A percentile compares a stretch with the other conserved stretches of the same genome.
Evolutionary conservation across 208 protist genomes (phyloP).

Genomic region (Crithidia fasciculata): DNA sequence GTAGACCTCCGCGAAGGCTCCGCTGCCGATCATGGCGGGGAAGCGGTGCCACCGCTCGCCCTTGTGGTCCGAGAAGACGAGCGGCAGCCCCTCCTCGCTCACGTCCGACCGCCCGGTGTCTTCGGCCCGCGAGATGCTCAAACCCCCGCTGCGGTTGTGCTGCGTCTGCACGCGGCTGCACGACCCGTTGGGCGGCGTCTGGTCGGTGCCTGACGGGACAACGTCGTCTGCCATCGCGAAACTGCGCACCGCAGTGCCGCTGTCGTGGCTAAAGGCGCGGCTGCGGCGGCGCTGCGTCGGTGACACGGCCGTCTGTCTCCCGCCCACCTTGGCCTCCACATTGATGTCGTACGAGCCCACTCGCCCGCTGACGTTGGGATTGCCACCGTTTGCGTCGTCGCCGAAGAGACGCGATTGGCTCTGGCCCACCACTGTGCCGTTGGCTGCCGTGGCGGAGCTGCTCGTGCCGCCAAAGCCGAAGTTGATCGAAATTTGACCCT

Average conservation of each 20-base stretch:
- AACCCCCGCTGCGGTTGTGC: background rate
- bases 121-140: constrained; percentile 1
- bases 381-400: background rate
- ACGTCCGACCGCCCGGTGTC: constrained; percentile 1
- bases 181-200: background rate
- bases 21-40: constrained; percentile 46
- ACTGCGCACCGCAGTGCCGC: background rate
- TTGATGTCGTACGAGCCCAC: too few species aligned
- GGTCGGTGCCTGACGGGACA: background rate
- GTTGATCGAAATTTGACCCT: constrained; percentile 11
- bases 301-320: too few species aligned
- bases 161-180: background rate
- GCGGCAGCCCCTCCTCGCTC: constrained; percentile 50
- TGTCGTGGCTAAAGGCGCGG: background rate
- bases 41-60: constrained; percentile 70
- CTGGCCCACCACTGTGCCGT: background rate
- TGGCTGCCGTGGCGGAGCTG: background rate
- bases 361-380: background rate
- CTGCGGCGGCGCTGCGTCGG: background rate
- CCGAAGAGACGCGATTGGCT: constrained; percentile 8
- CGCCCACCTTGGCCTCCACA: too few species aligned
- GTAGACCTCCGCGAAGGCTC: constrained; percentile 71
- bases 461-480: constrained; percentile 15
- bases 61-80: constrained; percentile 62
- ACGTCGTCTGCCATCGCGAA: constrained; percentile 2